A percentile compares a stretch with the other conserved stretches of the same genome.
Conservation (phyloP, 2,329 filamentous ascomycete genomes). For the Fonsecaea multimorphosa region DNA sequence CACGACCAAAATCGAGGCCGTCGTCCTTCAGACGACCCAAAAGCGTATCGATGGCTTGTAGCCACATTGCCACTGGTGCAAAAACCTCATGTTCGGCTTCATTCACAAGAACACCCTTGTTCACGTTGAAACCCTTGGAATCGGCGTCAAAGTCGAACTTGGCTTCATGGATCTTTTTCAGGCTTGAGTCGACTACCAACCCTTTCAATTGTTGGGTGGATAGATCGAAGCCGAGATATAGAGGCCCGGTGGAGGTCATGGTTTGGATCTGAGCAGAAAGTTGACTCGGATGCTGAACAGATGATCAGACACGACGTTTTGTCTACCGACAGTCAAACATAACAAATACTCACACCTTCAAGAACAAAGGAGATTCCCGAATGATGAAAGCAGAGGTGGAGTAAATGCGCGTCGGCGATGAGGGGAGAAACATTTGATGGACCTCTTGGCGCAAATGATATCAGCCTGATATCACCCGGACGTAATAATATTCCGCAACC, state of each 20-base stretch:
- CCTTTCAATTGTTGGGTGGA: conserved; percentile 97
- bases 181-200: conserved; percentile 80
- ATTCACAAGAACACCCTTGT: conserved; percentile 86
- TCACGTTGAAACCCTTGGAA: conserved; percentile 75
- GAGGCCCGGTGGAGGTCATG: conserved; percentile 58
- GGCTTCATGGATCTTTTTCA: conserved; percentile 80
- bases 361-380: background rate
- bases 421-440: conserved; percentile 24
- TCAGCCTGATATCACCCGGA: conserved; percentile 38
- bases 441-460: conserved; percentile 37
- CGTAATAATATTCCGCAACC: background rate
- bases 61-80: conserved; percentile 90
- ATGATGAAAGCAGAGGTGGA: conserved; percentile 23
- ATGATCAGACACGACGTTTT: background rate
- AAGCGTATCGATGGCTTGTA: conserved; percentile 89
- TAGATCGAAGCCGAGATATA: conserved; percentile 93
- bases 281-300: background rate
- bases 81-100: conserved; percentile 85
- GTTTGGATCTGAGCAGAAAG: conserved; percentile 21
- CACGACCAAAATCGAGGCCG: conserved; percentile 72
- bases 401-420: conserved; percentile 14
- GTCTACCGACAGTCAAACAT: background rate
- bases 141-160: conserved; percentile 96
- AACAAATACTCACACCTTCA: conserved; percentile 16
- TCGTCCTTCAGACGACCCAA: conserved; percentile 72